Evolutionary conservation across 768 basidiomycete species (phyloP).

Genomic region (Termitomyces sp.): DNA sequence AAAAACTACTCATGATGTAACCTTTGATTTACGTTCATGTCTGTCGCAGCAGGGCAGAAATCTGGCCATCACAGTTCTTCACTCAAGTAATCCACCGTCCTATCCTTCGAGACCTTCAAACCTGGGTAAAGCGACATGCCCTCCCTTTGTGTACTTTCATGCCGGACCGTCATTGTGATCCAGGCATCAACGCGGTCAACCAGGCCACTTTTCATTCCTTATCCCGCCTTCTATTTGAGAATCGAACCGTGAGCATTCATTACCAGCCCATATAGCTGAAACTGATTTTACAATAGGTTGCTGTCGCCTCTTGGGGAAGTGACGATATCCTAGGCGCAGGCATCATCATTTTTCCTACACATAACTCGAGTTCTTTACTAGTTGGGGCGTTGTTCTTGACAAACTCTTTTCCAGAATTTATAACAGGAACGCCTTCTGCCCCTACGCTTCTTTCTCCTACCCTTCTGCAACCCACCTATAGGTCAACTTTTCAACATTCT

Average conservation of each 20-base stretch:
- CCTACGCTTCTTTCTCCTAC: slow-evolving; percentile 23
- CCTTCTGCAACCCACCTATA: slow-evolving; percentile 22
- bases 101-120: slow-evolving; percentile 40
- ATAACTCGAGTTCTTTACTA: slow-evolving; percentile 44
- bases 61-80: slow-evolving; percentile 51
- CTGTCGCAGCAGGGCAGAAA: slow-evolving; percentile 39
- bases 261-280: neutral
- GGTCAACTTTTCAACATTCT: slow-evolving; percentile 23
- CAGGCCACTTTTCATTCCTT: slow-evolving; percentile 49
- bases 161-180: slow-evolving; percentile 51
- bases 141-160: slow-evolving; percentile 58
- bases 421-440: slow-evolving; percentile 25
- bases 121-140: slow-evolving; percentile 42
- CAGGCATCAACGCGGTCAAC: slow-evolving; percentile 44
- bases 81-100: slow-evolving; percentile 35
- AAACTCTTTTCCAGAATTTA: slow-evolving; percentile 42
- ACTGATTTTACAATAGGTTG: slow-evolving; percentile 32
- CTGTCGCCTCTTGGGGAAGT: slow-evolving; percentile 45
- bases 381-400: slow-evolving; percentile 47
- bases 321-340: slow-evolving; percentile 41
- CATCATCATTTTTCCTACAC: slow-evolving; percentile 48
- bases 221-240: slow-evolving; percentile 45
- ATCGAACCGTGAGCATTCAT: slow-evolving; percentile 40
- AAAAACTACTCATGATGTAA: slow-evolving; percentile 1
- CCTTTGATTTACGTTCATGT: slow-evolving; percentile 20